Evolutionary conservation across 805 yeast species (phyloP).

Genomic region (Sugiyamaella valdiviana): DNA sequence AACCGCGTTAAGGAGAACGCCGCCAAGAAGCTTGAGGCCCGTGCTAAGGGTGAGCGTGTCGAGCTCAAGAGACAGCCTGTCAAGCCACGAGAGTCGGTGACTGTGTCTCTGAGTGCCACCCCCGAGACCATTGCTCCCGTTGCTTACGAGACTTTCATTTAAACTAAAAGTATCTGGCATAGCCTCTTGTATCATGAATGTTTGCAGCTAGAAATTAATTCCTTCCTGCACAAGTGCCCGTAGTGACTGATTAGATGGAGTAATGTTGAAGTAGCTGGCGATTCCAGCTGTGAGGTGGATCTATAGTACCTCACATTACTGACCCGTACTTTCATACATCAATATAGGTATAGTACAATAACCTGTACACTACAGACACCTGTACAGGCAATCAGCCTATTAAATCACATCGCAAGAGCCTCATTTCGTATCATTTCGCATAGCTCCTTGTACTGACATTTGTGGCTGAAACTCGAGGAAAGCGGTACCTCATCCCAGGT

Average conservation of each 20-base stretch:
- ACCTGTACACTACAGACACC: no score
- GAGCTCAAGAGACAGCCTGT: constrained; percentile 97
- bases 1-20: constrained; percentile 98
- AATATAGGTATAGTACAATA: no score
- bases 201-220: neutral
- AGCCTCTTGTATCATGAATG: neutral
- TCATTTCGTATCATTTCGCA: neutral
- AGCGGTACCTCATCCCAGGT: neutral
- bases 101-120: constrained; percentile 71
- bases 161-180: constrained; percentile 32
- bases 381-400: no score
- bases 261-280: neutral
- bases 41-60: constrained; percentile 85
- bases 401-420: neutral
- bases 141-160: constrained; percentile 99
- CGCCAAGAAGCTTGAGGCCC: constrained; percentile 88
- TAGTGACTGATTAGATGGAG: neutral
- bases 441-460: no score
- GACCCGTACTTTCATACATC: no score
- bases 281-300: no score
- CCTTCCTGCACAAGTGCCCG: neutral
- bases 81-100: constrained; percentile 90
- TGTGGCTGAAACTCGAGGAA: no score
- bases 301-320: no score
- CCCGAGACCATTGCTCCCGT: constrained; percentile 99